Evolutionary conservation across 768 basidiomycete species (phyloP), one percentile per base, ranked within the genome.

Genomic region (Paxillus rubicundulus): DNA sequence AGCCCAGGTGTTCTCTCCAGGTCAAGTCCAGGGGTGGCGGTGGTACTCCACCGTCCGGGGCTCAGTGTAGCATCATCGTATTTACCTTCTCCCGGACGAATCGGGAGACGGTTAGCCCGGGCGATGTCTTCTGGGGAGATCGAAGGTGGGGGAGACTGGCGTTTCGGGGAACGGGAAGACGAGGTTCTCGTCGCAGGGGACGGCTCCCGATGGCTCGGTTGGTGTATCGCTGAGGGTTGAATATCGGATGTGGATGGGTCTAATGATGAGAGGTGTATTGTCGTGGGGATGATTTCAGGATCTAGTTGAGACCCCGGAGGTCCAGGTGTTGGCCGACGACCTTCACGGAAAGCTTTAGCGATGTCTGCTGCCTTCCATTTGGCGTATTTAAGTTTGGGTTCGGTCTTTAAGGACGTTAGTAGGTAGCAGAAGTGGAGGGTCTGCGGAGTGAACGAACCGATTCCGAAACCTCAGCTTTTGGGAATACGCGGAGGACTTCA

Each of bases 341-440:
- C 95, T 68, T 98, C 96, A n/a, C 95, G 85, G 64, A 94, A 81
- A 1, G 96, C 94, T 69, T 91, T 98, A 16, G 91, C 84, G 17
- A 98, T 94, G 56, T 97, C 93, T 12, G 89, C 87, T 34, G 96
- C 96, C 68, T 98, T 98, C 95, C 97, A 99, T 68, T 97, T 92
- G 4, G 94, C 82, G 71, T 98, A 99, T 50, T 83, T 85, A 33
- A 96, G 82, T 70, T 97, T 98, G 56, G 89, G 89, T 59, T 85
- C 85, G 56, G 84, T 82, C 92, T 96, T 55, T 9, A 9, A 30
- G 34, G 33, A 9, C 0, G 52, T 58, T n/a, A 51, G 45, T 9
- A 33, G 28, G 52, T 17, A 52, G 21, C 42, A 28, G 30, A 47
- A 20, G 42, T 24, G 8, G 44, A 27, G 9, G 38, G 6, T 38